Evolutionary conservation across 768 basidiomycete species (phyloP).

Genomic region (Collybia mongolica): DNA sequence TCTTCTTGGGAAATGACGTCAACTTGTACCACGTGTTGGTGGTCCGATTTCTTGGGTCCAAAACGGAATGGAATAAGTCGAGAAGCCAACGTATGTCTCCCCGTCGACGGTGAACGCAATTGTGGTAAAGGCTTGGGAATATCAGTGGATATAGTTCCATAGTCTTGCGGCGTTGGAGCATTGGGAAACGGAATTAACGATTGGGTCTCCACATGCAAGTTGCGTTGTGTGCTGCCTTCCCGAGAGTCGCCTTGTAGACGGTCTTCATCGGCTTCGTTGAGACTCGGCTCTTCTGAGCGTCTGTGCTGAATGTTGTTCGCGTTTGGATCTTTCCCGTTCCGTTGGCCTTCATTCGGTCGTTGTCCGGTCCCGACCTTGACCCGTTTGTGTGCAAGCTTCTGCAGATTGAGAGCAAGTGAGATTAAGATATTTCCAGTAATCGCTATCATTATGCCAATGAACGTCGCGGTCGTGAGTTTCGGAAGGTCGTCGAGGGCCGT

Average conservation of each 20-base stretch:
- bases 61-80: conserved; percentile 33
- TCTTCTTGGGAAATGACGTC: conserved; percentile 41
- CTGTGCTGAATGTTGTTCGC: background rate
- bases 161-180: conserved; percentile 6
- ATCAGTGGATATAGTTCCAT: conserved; percentile 10
- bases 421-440: conserved; percentile 87
- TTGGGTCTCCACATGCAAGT: conserved; percentile 6
- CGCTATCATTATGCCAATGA: conserved; percentile 81
- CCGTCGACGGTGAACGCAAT: background rate
- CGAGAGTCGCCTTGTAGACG: background rate
- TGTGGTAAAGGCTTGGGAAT: background rate
- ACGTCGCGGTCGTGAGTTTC: conserved; percentile 49
- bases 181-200: conserved; percentile 13
- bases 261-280: conserved; percentile 28
- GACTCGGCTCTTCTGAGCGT: conserved; percentile 12
- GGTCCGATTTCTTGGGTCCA: conserved; percentile 16
- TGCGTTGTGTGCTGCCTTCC: background rate
- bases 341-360: conserved; percentile 3
- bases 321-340: conserved; percentile 1
- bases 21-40: conserved; percentile 30
- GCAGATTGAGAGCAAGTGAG: conserved; percentile 86
- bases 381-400: conserved; percentile 86
- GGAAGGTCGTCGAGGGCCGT: conserved; percentile 41
- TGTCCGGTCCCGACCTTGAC: conserved; percentile 40
- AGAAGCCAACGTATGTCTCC: conserved; percentile 29